Evolutionary conservation across 1,284 basidiomycete genomes (phyloP), one percentile per base, ranked within the genome.

Genomic region (Coriolopsis trogii): DNA sequence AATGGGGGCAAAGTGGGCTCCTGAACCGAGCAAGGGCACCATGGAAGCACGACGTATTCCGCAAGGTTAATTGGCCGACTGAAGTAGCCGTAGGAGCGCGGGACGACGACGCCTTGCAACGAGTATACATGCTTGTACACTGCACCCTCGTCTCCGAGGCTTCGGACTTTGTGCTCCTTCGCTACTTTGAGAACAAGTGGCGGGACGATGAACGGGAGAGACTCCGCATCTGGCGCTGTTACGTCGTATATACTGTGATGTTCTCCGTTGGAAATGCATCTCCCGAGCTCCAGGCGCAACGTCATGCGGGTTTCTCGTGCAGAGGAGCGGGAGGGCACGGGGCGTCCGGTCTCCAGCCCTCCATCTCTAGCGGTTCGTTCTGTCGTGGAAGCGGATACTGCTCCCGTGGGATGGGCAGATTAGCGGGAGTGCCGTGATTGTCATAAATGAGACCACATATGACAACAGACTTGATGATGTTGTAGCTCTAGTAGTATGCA

Each of bases 131-230:
- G 20, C 3, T n/a, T 31, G 29, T 43, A 43, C 41, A 39, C 28
- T 15, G 24, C 46, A 13, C 46, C 46, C 41, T 53, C 51, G 3
- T 33, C 6, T 2, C 23, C 24, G 2, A 48, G 16, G 3, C 7
- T 15, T 1, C 20, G 40, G 10, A 40, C 41, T 4, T 2, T 12
- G 20, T 24, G 12, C 5, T 2, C 21, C 12, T 25, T 4, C 13
- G 50, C 44, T 2, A 52, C n/a, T 25, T 52, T 52, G 23, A 34
- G 16, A 5, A 52, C 41, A 4, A 52, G 39, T 1, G 44, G 45
- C 3, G 45, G 41, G 6, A 50, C 7, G n/a, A n/a, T n/a, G n/a
- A n/a, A n/a, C 5, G 28, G 3, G 31, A 42, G 29, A 23, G 34
- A 15, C n/a, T 34, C 13, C 7, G 20, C 29, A 2, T 10, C n/a